phyloP scores from a whole-genome alignment of 345 rosid species.

The Syzygium aromaticum region DNA sequence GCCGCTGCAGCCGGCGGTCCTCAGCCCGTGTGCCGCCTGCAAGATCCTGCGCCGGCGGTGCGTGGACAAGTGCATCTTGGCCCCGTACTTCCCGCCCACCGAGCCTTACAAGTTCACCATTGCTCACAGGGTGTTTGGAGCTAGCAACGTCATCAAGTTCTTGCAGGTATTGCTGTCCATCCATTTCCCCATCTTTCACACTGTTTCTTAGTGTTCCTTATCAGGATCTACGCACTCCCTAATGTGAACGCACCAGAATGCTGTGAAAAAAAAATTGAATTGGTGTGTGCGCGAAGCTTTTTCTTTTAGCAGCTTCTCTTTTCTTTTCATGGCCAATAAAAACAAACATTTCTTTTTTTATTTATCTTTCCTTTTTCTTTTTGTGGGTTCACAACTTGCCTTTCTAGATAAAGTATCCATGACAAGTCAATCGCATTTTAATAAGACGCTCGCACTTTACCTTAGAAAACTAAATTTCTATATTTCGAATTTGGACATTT shows the following conservation, averaged over 20 bases:
- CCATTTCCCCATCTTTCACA: neutral
- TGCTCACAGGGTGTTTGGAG: constrained; percentile 39
- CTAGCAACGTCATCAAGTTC: constrained; percentile 46
- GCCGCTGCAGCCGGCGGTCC: constrained; percentile 5
- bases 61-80: constrained; percentile 30
- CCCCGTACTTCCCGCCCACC: constrained; percentile 37
- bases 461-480: neutral
- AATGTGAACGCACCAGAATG: neutral
- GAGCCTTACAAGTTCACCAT: constrained; percentile 37
- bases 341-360: neutral
- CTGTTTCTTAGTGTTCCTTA: neutral
- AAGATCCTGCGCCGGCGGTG: constrained; percentile 34
- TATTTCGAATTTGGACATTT: neutral
- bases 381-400: neutral
- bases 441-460: neutral
- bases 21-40: constrained; percentile 43
- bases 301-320: neutral
- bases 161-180: constrained; percentile 18
- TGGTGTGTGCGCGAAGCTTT: neutral
- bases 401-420: neutral
- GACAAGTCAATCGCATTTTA: neutral
- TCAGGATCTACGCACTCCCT: neutral
- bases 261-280: neutral
- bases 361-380: neutral
- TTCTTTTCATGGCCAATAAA: neutral